Conservation (phyloP, 1,284 basidiomycete species). For the Tilletia setariae region DNA sequence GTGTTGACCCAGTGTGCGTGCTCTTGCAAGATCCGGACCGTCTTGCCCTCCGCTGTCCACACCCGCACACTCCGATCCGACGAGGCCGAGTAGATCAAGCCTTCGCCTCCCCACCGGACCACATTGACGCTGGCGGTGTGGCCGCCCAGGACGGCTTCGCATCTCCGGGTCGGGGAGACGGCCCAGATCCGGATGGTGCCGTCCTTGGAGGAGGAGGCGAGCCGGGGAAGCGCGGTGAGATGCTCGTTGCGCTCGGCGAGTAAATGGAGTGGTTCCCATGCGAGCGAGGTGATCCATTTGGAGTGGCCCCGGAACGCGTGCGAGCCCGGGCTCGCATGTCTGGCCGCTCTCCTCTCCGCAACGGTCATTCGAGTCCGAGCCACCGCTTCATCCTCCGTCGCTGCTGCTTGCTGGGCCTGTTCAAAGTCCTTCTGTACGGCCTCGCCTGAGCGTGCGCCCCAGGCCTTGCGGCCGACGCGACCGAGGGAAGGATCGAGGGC, state of each 20-base stretch:
- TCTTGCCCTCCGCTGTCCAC: slow-evolving; percentile 78
- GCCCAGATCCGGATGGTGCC: slow-evolving; percentile 93
- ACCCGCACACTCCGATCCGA: slow-evolving; percentile 90
- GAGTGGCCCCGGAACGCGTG: slow-evolving; percentile 70
- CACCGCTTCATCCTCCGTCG: slow-evolving; percentile 17
- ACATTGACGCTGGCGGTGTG: slow-evolving; percentile 92
- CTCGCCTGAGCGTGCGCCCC: slow-evolving; percentile 16
- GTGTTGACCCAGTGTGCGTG: slow-evolving; percentile 99
- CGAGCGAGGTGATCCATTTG: slow-evolving; percentile 94
- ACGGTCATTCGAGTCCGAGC: slow-evolving; percentile 35
- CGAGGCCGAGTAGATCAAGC: slow-evolving; percentile 74
- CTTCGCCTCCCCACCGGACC: slow-evolving; percentile 80
- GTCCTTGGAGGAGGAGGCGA: slow-evolving; percentile 94
- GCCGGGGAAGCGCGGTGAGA: slow-evolving; percentile 58
- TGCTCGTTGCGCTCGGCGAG: slow-evolving; percentile 26
- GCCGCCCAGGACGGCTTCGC: slow-evolving; percentile 84
- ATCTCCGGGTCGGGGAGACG: slow-evolving; percentile 63
- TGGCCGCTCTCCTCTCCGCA: slow-evolving; percentile 39
- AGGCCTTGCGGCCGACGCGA: slow-evolving; percentile 18
- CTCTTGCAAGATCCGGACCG: slow-evolving; percentile 72
- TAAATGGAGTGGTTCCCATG: slow-evolving; percentile 89
- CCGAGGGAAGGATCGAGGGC: slow-evolving; percentile 36
- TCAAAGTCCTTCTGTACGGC: slow-evolving; percentile 29
- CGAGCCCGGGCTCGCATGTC: slow-evolving; percentile 43
- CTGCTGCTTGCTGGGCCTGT: not conserved